These are phyloP conservation scores for Phytophthora uliginosa DNA, from an alignment of 352 stramenopile species.

Conservation along the genomic window DNA sequence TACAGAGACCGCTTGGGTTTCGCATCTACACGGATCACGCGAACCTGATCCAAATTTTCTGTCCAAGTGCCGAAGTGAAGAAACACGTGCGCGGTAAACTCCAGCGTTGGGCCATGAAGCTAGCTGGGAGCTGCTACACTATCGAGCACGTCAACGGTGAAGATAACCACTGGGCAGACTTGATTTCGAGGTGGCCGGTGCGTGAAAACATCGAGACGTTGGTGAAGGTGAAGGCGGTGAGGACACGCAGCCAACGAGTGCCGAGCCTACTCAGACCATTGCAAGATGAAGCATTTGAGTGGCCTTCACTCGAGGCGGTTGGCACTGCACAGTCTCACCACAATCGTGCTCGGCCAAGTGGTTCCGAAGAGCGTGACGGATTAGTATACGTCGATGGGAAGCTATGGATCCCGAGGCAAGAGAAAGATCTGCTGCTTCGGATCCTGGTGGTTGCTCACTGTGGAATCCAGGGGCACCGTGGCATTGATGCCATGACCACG, in stretches of 20 bases:
- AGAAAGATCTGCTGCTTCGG: background rate
- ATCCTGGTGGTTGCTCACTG: slow-evolving; percentile 4
- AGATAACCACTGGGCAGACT: background rate
- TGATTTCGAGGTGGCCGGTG: background rate
- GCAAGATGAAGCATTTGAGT: background rate
- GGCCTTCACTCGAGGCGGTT: background rate
- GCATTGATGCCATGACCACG: slow-evolving; percentile 5
- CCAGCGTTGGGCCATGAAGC: slow-evolving; percentile 6
- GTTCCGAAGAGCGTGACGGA: background rate
- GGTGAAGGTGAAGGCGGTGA: background rate
- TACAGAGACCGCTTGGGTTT: background rate
- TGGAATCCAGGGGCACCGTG: slow-evolving; percentile 4
- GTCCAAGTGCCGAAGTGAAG: slow-evolving; percentile 1
- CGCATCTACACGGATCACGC: background rate
- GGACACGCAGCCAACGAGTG: background rate
- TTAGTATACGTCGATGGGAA: background rate
- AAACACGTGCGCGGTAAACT: slow-evolving; percentile 10
- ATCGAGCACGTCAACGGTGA: background rate
- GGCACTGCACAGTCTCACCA: background rate
- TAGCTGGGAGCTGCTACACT: background rate
- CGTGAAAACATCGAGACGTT: background rate
- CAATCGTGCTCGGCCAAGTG: background rate
- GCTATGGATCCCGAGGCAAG: background rate
- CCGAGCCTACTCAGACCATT: background rate
- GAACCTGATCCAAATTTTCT: slow-evolving; percentile 2